These are phyloP conservation scores for Colletotrichum simmondsii DNA, from an alignment of 2,329 filamentous ascomycete species.

Conservation along the genomic window DNA sequence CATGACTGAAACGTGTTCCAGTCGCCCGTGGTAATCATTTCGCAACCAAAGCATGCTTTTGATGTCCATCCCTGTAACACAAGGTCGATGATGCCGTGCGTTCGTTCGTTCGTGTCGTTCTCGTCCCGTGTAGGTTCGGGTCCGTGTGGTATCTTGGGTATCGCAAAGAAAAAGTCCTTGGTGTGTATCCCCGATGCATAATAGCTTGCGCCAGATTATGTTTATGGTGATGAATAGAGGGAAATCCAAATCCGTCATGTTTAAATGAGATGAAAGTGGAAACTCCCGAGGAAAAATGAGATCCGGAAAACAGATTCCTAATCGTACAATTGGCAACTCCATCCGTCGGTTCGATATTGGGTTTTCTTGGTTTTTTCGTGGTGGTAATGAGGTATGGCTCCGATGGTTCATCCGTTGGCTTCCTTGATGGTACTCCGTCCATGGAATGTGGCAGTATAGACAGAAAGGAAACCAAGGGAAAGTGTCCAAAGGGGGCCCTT, in stretches of 20 bases:
- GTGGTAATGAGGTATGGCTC: constrained; percentile 10
- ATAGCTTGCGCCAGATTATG: constrained; percentile 35
- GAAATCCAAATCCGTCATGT: constrained; percentile 29
- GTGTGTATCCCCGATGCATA: constrained; percentile 33
- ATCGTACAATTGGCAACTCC: constrained; percentile 34
- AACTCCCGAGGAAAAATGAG: constrained; percentile 26
- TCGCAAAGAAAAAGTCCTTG: constrained; percentile 35
- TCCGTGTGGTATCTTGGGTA: constrained; percentile 34
- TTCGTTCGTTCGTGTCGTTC: constrained; percentile 34
- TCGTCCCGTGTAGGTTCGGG: constrained; percentile 19
- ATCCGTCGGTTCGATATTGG: constrained; percentile 29
- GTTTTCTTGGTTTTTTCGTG: constrained; percentile 14
- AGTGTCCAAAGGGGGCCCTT: constrained; percentile 32
- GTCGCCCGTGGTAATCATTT: constrained; percentile 11
- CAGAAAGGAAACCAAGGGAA: constrained; percentile 35
- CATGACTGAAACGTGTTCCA: constrained; percentile 21
- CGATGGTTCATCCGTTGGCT: constrained; percentile 9
- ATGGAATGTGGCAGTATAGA: neutral
- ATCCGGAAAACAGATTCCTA: constrained; percentile 33
- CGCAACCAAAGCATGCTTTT: constrained; percentile 33
- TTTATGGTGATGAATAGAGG: constrained; percentile 33
- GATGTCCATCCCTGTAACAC: constrained; percentile 17
- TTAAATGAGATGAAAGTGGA: constrained; percentile 22
- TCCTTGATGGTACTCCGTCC: constrained; percentile 3
- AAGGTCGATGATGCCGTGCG: constrained; percentile 25